Conservation (phyloP, 345 rosid genomes). For the Hibiscus mutabilis region DNA sequence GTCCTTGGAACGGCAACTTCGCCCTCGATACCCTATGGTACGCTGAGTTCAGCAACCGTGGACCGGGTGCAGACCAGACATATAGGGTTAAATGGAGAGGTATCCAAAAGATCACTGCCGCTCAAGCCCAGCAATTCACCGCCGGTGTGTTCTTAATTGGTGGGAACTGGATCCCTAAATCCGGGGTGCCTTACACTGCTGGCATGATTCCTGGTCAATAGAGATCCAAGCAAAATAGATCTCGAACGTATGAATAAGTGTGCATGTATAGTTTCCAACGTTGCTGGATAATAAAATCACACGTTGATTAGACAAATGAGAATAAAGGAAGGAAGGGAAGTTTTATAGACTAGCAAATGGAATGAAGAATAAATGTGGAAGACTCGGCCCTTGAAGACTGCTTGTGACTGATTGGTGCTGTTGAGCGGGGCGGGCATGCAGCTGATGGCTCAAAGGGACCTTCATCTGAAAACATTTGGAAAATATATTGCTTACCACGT, state of each 20-base stretch:
- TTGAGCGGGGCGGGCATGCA: no score
- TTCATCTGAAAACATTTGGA: no score
- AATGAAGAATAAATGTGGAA: no score
- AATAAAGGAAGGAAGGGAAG: no score
- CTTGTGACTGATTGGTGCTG: conserved; percentile 30
- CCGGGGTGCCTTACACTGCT: conserved; percentile 42
- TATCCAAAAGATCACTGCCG: background rate
- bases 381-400: conserved; percentile 17
- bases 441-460: no score
- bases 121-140: conserved; percentile 18
- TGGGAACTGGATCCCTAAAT: conserved; percentile 39
- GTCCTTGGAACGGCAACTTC: conserved; percentile 40
- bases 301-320: no score
- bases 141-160: conserved; percentile 38
- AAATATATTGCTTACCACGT: no score
- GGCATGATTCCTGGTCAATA: conserved; percentile 24
- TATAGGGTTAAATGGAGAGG: background rate
- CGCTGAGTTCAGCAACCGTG: background rate
- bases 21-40: conserved; percentile 36
- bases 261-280: background rate
- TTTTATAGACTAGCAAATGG: no score
- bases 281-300: no score
- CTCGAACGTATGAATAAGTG: background rate
- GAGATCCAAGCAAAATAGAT: background rate
- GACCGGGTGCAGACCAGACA: background rate